A percentile compares a stretch with the other conserved stretches of the same genome.
Conservation (phyloP, 306 rosid species). For the Vigna radiata region DNA sequence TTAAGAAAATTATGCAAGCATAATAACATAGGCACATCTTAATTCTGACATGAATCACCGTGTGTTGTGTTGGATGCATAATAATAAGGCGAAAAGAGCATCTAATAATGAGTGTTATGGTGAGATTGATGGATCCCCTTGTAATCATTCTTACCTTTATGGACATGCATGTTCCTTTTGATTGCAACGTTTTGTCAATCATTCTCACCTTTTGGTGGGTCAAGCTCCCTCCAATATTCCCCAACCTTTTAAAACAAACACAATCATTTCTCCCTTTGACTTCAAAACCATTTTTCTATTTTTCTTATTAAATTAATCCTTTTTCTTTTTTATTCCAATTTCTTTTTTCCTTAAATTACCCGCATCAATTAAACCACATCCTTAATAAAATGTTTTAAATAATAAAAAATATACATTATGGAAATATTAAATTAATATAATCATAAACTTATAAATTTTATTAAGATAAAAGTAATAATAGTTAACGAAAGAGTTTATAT, state of each 20-base stretch:
- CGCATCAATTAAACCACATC: too few relatives aligned
- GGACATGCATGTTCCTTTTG: slow-evolving; percentile 37
- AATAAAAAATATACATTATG: too few relatives aligned
- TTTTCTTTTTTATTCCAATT: background rate
- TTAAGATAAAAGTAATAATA: too few relatives aligned
- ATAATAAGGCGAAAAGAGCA: slow-evolving; percentile 1
- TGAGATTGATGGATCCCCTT: slow-evolving; percentile 33
- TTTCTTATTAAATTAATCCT: background rate
- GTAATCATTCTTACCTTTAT: slow-evolving; percentile 44
- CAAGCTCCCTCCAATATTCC: slow-evolving; percentile 19
- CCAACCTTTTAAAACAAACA: slow-evolving; percentile 16
- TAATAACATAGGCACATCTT: background rate
- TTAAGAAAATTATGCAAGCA: background rate
- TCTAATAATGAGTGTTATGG: slow-evolving; percentile 19
- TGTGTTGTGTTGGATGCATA: background rate
- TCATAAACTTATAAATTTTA: too few relatives aligned
- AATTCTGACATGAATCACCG: too few relatives aligned
- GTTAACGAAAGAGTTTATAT: too few relatives aligned
- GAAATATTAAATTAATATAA: too few relatives aligned
- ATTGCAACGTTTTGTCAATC: slow-evolving; percentile 45
- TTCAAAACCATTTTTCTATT: background rate
- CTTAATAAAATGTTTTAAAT: too few relatives aligned
- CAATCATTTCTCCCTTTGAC: slow-evolving; percentile 52
- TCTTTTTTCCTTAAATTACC: background rate
- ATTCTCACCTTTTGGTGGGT: slow-evolving; percentile 44